phyloP scores from a whole-genome alignment of 768 basidiomycete genomes.

The Termitomyces sp. region DNA sequence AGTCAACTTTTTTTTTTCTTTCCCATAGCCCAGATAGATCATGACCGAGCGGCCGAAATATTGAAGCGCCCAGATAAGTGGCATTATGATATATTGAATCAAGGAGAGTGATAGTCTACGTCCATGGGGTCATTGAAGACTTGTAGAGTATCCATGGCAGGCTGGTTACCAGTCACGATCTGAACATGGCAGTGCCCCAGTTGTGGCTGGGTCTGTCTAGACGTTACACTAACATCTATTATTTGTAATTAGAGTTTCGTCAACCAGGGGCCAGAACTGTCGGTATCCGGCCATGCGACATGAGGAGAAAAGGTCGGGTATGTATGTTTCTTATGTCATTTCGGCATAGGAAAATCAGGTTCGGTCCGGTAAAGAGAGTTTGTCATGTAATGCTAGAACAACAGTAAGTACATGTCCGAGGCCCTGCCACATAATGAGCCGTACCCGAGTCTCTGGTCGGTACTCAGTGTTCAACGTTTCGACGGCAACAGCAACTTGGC shows the following conservation, averaged over 20 bases:
- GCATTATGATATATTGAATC: background rate
- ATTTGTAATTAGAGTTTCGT: background rate
- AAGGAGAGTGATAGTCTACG: background rate
- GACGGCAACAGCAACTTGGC: background rate
- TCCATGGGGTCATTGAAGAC: too few relatives aligned
- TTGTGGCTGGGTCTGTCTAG: background rate
- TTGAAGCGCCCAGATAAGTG: background rate
- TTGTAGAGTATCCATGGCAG: background rate
- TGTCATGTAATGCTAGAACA: background rate
- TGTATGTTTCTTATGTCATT: background rate
- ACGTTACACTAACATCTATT: background rate
- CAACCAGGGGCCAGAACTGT: background rate
- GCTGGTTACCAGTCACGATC: background rate
- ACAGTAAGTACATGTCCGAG: too few relatives aligned
- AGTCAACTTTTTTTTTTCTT: too few relatives aligned
- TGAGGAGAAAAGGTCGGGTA: background rate
- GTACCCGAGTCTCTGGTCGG: background rate
- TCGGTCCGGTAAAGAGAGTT: background rate
- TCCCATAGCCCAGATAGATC: background rate
- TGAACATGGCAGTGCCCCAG: background rate
- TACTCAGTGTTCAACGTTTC: background rate
- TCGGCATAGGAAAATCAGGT: background rate
- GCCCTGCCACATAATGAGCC: background rate
- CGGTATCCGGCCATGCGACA: background rate
- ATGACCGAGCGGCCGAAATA: background rate